Percentiles rank a stretch among this genome's conserved stretches.
Conservation (phyloP, 257 asterid genomes). For the Capsicum chinense region DNA sequence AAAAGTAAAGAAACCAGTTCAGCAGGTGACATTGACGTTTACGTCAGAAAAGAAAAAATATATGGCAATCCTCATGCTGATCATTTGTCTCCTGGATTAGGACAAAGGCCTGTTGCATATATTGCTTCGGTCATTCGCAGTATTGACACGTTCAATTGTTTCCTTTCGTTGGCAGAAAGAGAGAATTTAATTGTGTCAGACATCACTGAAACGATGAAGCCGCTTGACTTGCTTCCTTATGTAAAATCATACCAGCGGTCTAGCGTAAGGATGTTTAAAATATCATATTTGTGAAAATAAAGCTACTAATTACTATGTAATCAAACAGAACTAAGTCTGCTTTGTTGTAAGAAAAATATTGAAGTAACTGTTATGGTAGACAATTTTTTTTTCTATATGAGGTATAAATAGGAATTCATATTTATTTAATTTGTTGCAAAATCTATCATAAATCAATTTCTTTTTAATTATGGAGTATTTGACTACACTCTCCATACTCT, state of each 20-base stretch:
- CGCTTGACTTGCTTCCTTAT: constrained; percentile 72
- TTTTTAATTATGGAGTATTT: not conserved
- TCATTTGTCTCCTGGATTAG: constrained; percentile 25
- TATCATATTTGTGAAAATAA: constrained; percentile 40
- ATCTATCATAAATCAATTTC: not conserved
- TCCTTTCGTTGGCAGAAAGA: constrained; percentile 58
- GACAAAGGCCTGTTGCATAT: constrained; percentile 60
- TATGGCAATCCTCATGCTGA: constrained; percentile 30
- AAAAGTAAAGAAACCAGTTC: not conserved
- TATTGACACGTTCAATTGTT: constrained; percentile 64
- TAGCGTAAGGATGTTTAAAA: constrained; percentile 56
- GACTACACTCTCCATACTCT: not conserved
- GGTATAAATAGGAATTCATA: not conserved
- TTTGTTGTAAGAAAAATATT: not conserved
- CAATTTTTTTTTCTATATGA: not conserved
- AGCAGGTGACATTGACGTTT: constrained; percentile 25
- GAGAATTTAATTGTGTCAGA: constrained; percentile 64
- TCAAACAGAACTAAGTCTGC: not conserved
- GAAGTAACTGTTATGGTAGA: not conserved
- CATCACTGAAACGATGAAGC: constrained; percentile 53
- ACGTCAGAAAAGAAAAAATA: constrained; percentile 30
- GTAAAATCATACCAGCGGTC: constrained; percentile 67
- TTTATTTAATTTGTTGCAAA: not conserved
- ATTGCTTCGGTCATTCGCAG: constrained; percentile 86
- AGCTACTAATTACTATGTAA: not conserved